These are phyloP conservation scores for Phtheirospermum japonicum DNA, from an alignment of 257 asterid genomes.

Conservation along the genomic window DNA sequence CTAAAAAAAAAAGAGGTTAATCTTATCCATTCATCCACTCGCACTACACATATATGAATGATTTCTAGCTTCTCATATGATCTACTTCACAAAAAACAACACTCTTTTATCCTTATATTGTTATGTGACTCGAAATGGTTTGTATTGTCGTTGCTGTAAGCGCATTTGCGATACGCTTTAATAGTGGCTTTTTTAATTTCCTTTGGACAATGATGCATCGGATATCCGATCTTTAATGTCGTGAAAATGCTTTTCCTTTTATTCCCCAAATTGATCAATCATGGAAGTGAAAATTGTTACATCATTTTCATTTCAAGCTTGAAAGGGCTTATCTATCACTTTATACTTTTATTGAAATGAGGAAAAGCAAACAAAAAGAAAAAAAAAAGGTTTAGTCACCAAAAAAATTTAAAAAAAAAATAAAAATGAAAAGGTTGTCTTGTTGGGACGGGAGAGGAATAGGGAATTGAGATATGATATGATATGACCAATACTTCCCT, in stretches of 20 bases:
- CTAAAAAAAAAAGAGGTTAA: too few species aligned
- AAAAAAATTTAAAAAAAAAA: not conserved
- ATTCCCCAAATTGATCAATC: slow-evolving; percentile 38
- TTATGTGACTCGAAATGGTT: too few species aligned
- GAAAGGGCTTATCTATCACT: slow-evolving; percentile 48
- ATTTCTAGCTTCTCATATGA: too few species aligned
- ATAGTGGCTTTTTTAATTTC: too few species aligned
- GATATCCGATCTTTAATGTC: slow-evolving; percentile 29
- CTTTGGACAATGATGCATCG: slow-evolving; percentile 23
- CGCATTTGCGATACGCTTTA: too few species aligned
- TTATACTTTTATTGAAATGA: slow-evolving; percentile 47
- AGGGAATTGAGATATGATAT: slow-evolving; percentile 29
- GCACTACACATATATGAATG: too few species aligned
- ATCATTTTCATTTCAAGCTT: slow-evolving; percentile 46
- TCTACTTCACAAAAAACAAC: too few species aligned
- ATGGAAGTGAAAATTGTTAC: slow-evolving; percentile 38
- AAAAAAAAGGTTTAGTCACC: not conserved
- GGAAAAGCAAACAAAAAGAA: slow-evolving; percentile 34
- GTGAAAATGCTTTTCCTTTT: slow-evolving; percentile 31
- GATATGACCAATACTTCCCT: slow-evolving; percentile 41
- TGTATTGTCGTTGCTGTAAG: too few species aligned
- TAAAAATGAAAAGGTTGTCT: slow-evolving; percentile 32
- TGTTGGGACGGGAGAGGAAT: slow-evolving; percentile 39
- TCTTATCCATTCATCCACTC: too few species aligned
- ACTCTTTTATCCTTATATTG: too few species aligned